Percentiles rank a stretch among this genome's conserved stretches.
These are phyloP conservation scores for Priceomyces castillae DNA, from an alignment of 805 yeast genomes.

Conservation along the genomic window DNA sequence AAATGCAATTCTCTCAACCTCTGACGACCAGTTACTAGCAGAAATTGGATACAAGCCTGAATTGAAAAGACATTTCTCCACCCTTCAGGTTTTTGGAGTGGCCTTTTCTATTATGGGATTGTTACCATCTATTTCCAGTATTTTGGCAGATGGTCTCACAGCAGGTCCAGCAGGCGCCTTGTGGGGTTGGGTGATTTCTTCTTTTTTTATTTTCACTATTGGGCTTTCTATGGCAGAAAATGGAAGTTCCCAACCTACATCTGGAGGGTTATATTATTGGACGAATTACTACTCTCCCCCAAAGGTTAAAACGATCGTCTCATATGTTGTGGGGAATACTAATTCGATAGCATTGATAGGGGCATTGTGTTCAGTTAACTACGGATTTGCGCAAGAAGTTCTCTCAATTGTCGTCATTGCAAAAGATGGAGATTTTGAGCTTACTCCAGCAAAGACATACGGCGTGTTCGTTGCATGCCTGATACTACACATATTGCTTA, in stretches of 20 bases:
- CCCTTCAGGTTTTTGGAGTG: constrained; percentile 33
- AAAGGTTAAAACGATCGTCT: constrained; percentile 18
- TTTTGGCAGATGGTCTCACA: constrained; percentile 20
- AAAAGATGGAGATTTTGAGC: constrained; percentile 26
- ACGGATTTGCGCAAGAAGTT: constrained; percentile 30
- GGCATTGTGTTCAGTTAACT: constrained; percentile 28
- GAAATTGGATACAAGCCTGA: constrained; percentile 36
- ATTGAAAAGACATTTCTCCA: constrained; percentile 25
- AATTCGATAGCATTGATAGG: constrained; percentile 32
- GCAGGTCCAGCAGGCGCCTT: constrained; percentile 31
- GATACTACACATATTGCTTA: constrained; percentile 19
- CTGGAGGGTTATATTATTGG: constrained; percentile 38
- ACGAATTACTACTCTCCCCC: constrained; percentile 32
- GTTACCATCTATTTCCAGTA: constrained; percentile 29
- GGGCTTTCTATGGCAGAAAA: constrained; percentile 28
- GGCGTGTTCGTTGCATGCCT: constrained; percentile 33
- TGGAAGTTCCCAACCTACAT: constrained; percentile 27
- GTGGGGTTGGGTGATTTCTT: constrained; percentile 33
- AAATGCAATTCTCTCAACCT: constrained; percentile 16
- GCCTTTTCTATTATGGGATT: constrained; percentile 36
- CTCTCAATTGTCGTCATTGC: constrained; percentile 27
- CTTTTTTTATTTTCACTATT: constrained; percentile 23
- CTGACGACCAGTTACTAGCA: constrained; percentile 28
- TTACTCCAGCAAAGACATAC: constrained; percentile 26
- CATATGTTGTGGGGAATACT: constrained; percentile 27